Evolutionary conservation across 2,329 filamentous ascomycete species (phyloP), one percentile per base, ranked within the genome.

Genomic region (Cladobotryum protrusum): DNA sequence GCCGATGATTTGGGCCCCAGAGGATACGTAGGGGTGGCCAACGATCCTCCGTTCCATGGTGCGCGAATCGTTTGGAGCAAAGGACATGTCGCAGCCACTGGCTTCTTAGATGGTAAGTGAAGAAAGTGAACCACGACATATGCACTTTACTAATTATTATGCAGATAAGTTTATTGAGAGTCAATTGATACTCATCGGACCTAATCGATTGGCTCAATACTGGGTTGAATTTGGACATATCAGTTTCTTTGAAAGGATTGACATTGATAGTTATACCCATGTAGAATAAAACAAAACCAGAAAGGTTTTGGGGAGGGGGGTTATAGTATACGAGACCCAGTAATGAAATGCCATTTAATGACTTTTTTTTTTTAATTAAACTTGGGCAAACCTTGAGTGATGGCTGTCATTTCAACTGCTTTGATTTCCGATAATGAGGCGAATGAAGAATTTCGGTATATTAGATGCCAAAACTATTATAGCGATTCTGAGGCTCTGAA

Each of bases 131-230:
- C 29, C 6, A 7, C 8, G 12, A 15, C 8, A 9, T 5, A 17
- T 2, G n/a, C 20, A 24, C 17, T 19, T 2, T 5, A 15, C 19
- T 19, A 18, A 9, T 9, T 29, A 13, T 3, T 8, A 11, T 44
- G 36, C 47, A 92, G 88, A 90, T 59, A 77, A 78, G 52, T 96
- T 82, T 58, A 86, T 91, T 45, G 74, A 83, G 3, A 85, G 84
- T 1, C 82, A 91, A 57, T 75, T 96, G 18, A 82, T 96, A 44
- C 75, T 96, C 34, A 76, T 95, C 36, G 90, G 86, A 2, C 78
- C 82, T n/a, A 75, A 95, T 61, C 76, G 78, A 37, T 65, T 96
- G 48, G 91, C 89, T 2, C 88, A 92, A 63, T 86, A 89, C 63
- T 96, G 91, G 91, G 72, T 87, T 45, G 72, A 66, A 0, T 79